Percentiles rank a stretch among this genome's conserved stretches.
phyloP scores from a whole-genome alignment of 2,329 filamentous ascomycete genomes.

The Apiospora saccharicola region DNA sequence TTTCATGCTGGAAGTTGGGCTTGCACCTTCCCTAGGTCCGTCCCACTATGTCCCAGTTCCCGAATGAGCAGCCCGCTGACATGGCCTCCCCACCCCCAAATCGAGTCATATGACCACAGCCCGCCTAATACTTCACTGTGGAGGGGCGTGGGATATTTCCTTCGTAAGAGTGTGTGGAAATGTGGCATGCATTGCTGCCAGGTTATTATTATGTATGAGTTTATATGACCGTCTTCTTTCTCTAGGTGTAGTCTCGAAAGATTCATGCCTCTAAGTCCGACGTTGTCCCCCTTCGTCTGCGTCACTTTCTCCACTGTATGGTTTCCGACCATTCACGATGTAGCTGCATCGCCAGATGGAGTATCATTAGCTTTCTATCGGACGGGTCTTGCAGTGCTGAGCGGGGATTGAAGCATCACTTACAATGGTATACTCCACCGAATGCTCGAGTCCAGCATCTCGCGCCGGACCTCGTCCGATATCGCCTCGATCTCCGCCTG shows the following conservation, averaged over 20 bases:
- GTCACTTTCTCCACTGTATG: background rate
- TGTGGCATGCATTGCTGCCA: no score
- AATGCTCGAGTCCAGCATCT: background rate
- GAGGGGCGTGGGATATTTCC: background rate
- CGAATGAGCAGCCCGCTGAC: background rate
- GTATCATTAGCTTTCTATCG: background rate
- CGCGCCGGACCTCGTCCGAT: background rate
- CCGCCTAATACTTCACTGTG: no score
- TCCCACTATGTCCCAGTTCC: background rate
- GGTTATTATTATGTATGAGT: no score
- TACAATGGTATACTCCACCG: conserved; percentile 20
- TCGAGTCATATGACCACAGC: no score
- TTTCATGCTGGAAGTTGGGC: no score
- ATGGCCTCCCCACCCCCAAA: no score
- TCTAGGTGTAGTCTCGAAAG: background rate
- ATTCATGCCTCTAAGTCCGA: background rate
- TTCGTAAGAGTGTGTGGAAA: no score
- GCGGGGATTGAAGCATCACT: background rate
- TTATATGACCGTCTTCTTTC: background rate
- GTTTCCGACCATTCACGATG: conserved; percentile 7
- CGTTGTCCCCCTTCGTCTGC: background rate
- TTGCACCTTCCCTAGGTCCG: no score
- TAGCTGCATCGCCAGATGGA: background rate
- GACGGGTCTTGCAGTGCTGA: background rate
- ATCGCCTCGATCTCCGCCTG: background rate